A percentile compares a stretch with the other conserved stretches of the same genome.
Evolutionary conservation across 176 grass and related monocot genomes (phyloP).

Genomic region (Rhipidocladum racemiflorum): DNA sequence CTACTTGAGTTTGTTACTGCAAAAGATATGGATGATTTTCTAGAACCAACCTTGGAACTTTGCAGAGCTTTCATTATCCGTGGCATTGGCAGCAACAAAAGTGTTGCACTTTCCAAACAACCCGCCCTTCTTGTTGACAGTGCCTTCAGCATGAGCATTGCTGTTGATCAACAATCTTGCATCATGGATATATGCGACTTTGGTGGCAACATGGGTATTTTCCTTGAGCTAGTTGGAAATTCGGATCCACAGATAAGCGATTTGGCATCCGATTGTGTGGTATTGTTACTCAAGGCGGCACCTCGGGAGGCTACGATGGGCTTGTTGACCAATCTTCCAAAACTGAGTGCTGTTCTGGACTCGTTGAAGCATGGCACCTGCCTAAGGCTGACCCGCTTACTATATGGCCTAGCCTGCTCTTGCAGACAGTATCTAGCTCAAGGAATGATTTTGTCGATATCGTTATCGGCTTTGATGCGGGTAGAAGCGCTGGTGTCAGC

Average conservation of each 20-base stretch:
- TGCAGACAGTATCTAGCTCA: conserved; percentile 85
- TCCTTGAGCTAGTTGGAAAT: conserved; percentile 63
- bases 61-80: conserved; percentile 82
- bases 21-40: conserved; percentile 97
- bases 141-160: conserved; percentile 88
- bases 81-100: conserved; percentile 73
- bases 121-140: conserved; percentile 70
- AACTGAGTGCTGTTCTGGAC: conserved; percentile 51
- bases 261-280: conserved; percentile 75
- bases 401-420: conserved; percentile 80
- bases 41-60: conserved; percentile 83
- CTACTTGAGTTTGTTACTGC: conserved; percentile 86
- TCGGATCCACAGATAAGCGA: conserved; percentile 65
- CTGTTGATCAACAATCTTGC: conserved; percentile 72
- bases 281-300: conserved; percentile 73
- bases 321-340: conserved; percentile 78
- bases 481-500: conserved; percentile 60
- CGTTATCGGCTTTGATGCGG: conserved; percentile 60
- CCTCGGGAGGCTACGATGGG: conserved; percentile 81
- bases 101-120: conserved; percentile 68
- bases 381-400: conserved; percentile 55
- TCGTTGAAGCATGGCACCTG: conserved; percentile 49
- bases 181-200: conserved; percentile 93
- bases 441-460: conserved; percentile 91
- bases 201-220: conserved; percentile 73